These are phyloP conservation scores for Stemphylium beticola DNA, from an alignment of 2,329 filamentous ascomycete species.

Conservation along the genomic window DNA sequence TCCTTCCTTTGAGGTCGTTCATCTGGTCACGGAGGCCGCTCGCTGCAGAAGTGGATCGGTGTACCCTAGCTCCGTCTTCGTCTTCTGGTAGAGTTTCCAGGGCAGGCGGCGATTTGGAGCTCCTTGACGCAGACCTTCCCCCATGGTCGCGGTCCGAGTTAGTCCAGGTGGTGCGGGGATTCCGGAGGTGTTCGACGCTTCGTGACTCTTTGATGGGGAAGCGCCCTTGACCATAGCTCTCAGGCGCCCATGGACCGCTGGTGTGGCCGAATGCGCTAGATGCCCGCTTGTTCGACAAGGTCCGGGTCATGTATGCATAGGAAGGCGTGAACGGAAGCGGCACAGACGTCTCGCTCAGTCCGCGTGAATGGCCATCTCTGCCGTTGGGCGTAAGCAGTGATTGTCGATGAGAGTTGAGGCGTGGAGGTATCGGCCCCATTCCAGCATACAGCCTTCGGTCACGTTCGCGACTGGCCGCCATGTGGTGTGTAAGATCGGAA, in stretches of 20 bases:
- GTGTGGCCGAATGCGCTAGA: constrained; percentile 49
- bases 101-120: constrained; percentile 42
- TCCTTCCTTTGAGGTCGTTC: constrained; percentile 82
- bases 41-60: constrained; percentile 73
- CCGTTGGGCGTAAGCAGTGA: constrained; percentile 39
- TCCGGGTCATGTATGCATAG: constrained; percentile 37
- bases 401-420: constrained; percentile 39
- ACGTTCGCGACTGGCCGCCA: constrained; percentile 43
- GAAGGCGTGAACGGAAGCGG: constrained; percentile 42
- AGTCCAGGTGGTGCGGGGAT: constrained; percentile 35
- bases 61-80: constrained; percentile 50
- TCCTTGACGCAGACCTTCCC: constrained; percentile 49
- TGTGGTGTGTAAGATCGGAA: constrained; percentile 42
- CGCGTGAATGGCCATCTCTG: constrained; percentile 47
- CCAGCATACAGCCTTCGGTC: constrained; percentile 46
- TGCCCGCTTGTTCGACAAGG: constrained; percentile 42
- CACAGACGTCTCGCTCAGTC: constrained; percentile 51
- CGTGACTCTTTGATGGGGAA: constrained; percentile 49
- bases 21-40: constrained; percentile 82
- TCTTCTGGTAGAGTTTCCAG: constrained; percentile 54
- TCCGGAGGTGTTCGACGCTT: constrained; percentile 50
- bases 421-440: constrained; percentile 45
- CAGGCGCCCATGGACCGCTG: constrained; percentile 48
- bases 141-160: constrained; percentile 33
- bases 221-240: constrained; percentile 41